Percentiles rank a stretch among this genome's conserved stretches.
These are phyloP conservation scores for Boletus rex-veris DNA, from an alignment of 768 basidiomycete genomes.

Conservation along the genomic window DNA sequence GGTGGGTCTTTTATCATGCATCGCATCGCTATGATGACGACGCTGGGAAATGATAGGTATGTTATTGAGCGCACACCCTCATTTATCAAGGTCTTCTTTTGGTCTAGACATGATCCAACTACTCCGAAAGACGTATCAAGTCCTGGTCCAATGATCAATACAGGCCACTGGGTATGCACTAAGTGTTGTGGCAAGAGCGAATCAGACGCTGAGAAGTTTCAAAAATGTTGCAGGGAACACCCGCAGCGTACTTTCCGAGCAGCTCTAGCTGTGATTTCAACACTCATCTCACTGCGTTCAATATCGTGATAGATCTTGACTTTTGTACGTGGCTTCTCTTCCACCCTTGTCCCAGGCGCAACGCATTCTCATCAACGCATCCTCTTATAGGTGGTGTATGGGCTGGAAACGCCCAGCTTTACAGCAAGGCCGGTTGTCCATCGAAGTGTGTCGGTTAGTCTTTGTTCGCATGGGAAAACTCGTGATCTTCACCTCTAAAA, in stretches of 20 bases:
- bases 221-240: slow-evolving; percentile 43
- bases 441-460: slow-evolving; percentile 27
- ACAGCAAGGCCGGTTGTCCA: slow-evolving; percentile 23
- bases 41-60: slow-evolving; percentile 27
- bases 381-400: slow-evolving; percentile 23
- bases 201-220: background rate
- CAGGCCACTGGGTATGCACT: slow-evolving; percentile 25
- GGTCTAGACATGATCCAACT: slow-evolving; percentile 29
- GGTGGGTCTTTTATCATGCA: slow-evolving; percentile 14
- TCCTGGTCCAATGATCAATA: slow-evolving; percentile 15
- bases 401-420: slow-evolving; percentile 23
- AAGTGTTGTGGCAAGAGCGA: background rate
- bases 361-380: background rate
- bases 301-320: slow-evolving; percentile 58
- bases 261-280: slow-evolving; percentile 54
- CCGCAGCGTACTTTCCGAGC: slow-evolving; percentile 57
- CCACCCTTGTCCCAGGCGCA: background rate
- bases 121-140: slow-evolving; percentile 34
- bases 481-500: background rate
- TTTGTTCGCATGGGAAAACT: background rate
- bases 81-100: slow-evolving; percentile 40
- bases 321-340: slow-evolving; percentile 19
- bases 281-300: slow-evolving; percentile 51
- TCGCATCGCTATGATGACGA: background rate
- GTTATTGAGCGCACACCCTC: slow-evolving; percentile 32